These are phyloP conservation scores for Hemisphaericaspora xylanilytica DNA, from an alignment of 1,139 yeast species.

Conservation along the genomic window DNA sequence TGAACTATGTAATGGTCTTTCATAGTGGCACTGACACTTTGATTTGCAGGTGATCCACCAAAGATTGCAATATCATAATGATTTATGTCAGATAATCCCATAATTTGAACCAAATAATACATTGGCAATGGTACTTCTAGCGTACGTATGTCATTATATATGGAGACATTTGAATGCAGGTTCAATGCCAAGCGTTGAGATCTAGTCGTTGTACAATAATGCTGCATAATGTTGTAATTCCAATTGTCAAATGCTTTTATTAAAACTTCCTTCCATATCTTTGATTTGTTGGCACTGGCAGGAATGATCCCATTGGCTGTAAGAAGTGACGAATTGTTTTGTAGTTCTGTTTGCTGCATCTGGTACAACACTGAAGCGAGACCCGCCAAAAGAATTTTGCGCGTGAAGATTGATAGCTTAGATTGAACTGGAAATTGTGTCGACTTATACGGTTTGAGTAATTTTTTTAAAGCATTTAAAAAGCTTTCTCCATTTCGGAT, in stretches of 20 bases:
- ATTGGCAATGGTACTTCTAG: constrained; percentile 40
- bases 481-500: constrained; percentile 32
- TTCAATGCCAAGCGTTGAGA: too few species aligned
- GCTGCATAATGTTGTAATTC: constrained; percentile 31
- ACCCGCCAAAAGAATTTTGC: constrained; percentile 68
- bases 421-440: constrained; percentile 15
- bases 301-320: constrained; percentile 23
- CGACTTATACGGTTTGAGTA: constrained; percentile 25
- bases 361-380: constrained; percentile 66
- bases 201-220: too few species aligned
- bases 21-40: constrained; percentile 67
- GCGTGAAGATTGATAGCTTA: constrained; percentile 47
- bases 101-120: constrained; percentile 72
- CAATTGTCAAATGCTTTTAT: constrained; percentile 63
- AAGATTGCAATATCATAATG: constrained; percentile 76
- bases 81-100: constrained; percentile 58
- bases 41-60: constrained; percentile 81
- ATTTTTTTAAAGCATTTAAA: constrained; percentile 32
- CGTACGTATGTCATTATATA: constrained; percentile 7
- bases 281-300: constrained; percentile 22
- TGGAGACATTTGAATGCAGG: constrained; percentile 17
- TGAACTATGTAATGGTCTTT: constrained; percentile 54
- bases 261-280: constrained; percentile 62
- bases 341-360: constrained; percentile 72
- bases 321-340: constrained; percentile 46